A percentile compares a stretch with the other conserved stretches of the same genome.
phyloP scores from a whole-genome alignment of 2,329 filamentous ascomycete species.

The Davidsoniella eucalypti region DNA sequence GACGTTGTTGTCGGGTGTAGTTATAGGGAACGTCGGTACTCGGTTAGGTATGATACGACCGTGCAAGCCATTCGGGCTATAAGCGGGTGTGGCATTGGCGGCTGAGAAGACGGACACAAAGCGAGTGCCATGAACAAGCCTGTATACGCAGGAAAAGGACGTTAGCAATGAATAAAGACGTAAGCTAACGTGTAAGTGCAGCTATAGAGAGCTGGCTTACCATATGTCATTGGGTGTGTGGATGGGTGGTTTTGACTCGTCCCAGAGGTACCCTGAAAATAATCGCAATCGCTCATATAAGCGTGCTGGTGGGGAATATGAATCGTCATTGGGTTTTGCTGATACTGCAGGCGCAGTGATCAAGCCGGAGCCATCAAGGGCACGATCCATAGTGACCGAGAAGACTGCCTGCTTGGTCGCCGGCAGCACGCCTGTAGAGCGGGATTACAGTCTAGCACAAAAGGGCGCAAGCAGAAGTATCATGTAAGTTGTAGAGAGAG shows the following conservation, averaged over 20 bases:
- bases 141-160: constrained; percentile 16
- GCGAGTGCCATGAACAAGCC: constrained; percentile 52
- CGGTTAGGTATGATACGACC: constrained; percentile 24
- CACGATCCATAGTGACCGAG: constrained; percentile 3
- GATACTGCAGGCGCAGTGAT: constrained; percentile 1
- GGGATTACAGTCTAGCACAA: too few species aligned
- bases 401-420: too few species aligned
- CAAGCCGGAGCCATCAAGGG: constrained; percentile 10
- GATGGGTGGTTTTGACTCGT: constrained; percentile 41
- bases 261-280: constrained; percentile 61
- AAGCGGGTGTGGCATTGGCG: constrained; percentile 22
- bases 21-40: constrained; percentile 6
- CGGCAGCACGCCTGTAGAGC: too few species aligned
- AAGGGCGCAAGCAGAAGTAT: too few species aligned
- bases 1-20: constrained; percentile 17
- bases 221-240: constrained; percentile 78
- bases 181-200: background rate
- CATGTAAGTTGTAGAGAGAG: too few species aligned
- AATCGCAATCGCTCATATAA: constrained; percentile 59
- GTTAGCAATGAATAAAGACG: background rate
- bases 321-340: constrained; percentile 3
- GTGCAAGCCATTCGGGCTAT: constrained; percentile 27
- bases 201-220: constrained; percentile 26
- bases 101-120: constrained; percentile 28
- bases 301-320: constrained; percentile 37